Conservation (phyloP, 2,329 filamentous ascomycete genomes). For the Talaromyces funiculosus region DNA sequence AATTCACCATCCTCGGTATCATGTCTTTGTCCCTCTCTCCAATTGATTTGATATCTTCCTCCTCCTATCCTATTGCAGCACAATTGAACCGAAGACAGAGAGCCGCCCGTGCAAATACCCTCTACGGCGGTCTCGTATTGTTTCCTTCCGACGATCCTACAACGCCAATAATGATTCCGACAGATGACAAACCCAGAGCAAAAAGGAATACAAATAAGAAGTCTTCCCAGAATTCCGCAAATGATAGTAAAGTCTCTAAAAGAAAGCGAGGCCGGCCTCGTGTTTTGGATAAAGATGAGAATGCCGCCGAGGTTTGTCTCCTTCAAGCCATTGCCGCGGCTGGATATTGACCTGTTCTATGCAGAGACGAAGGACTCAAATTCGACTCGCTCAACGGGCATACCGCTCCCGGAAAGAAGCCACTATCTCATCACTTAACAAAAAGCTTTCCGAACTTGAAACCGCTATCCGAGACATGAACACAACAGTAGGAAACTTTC, state of each 20-base stretch:
- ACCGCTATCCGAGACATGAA: constrained; percentile 68
- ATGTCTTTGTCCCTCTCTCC: not conserved
- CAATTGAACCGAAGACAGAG: not conserved
- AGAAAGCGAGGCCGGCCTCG: constrained; percentile 67
- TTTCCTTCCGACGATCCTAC: not conserved
- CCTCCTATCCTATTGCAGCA: constrained; percentile 10
- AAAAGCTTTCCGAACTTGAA: constrained; percentile 62
- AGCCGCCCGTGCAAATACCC: not conserved
- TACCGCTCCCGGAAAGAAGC: constrained; percentile 80
- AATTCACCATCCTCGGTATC: not conserved
- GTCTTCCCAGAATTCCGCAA: not conserved
- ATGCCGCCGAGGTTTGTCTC: constrained; percentile 64
- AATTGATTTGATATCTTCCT: constrained; percentile 7
- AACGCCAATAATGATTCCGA: not conserved
- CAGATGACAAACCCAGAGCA: not conserved
- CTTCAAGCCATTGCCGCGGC: not conserved
- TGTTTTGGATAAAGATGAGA: constrained; percentile 71
- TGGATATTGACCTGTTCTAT: not conserved
- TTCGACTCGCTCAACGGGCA: constrained; percentile 75
- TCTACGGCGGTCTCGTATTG: constrained; percentile 10
- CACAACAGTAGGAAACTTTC: constrained; percentile 61
- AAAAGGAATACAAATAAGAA: not conserved
- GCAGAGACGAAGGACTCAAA: constrained; percentile 76
- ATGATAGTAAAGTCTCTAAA: not conserved
- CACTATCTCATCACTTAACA: constrained; percentile 67